These are phyloP conservation scores for Penicillium goetzii DNA, from an alignment of 495 filamentous ascomycete genomes.

Conservation along the genomic window DNA sequence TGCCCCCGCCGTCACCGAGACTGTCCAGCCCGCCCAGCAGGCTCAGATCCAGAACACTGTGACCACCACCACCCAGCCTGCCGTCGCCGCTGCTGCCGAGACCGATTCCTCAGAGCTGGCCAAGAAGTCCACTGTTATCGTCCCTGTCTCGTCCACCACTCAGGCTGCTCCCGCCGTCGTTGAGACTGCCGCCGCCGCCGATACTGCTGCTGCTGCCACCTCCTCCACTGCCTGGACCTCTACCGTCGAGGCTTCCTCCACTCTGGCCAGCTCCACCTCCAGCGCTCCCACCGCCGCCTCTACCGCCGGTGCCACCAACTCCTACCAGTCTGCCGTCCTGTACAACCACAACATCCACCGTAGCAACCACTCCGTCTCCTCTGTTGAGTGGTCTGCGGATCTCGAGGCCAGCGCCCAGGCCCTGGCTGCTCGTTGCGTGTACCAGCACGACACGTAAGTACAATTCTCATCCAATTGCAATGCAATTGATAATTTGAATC, in stretches of 20 bases:
- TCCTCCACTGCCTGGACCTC: conserved; percentile 29
- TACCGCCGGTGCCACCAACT: conserved; percentile 27
- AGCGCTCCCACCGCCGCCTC: conserved; percentile 29
- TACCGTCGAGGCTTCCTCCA: conserved; percentile 23
- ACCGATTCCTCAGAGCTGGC: conserved; percentile 12
- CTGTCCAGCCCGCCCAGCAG: conserved; percentile 18
- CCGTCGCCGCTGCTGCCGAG: conserved; percentile 16
- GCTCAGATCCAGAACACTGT: conserved; percentile 20
- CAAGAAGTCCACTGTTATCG: conserved; percentile 29
- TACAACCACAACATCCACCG: conserved; percentile 87
- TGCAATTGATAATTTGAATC: background rate
- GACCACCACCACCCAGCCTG: conserved; percentile 15
- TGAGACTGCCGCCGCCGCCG: conserved; percentile 20
- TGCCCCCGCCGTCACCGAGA: conserved; percentile 37
- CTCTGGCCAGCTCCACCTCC: conserved; percentile 32
- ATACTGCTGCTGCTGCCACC: conserved; percentile 23
- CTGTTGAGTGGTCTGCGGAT: conserved; percentile 63
- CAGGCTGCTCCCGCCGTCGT: conserved; percentile 19
- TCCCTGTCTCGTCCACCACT: conserved; percentile 23
- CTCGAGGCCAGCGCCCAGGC: conserved; percentile 64
- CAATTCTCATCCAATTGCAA: background rate
- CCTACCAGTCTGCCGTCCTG: conserved; percentile 55
- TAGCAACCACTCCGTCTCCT: conserved; percentile 73
- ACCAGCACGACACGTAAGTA: conserved; percentile 77
- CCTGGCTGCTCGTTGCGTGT: conserved; percentile 63